Evolutionary conservation across 2,329 filamentous ascomycete species (phyloP).

Genomic region (Colletotrichum liriopes): DNA sequence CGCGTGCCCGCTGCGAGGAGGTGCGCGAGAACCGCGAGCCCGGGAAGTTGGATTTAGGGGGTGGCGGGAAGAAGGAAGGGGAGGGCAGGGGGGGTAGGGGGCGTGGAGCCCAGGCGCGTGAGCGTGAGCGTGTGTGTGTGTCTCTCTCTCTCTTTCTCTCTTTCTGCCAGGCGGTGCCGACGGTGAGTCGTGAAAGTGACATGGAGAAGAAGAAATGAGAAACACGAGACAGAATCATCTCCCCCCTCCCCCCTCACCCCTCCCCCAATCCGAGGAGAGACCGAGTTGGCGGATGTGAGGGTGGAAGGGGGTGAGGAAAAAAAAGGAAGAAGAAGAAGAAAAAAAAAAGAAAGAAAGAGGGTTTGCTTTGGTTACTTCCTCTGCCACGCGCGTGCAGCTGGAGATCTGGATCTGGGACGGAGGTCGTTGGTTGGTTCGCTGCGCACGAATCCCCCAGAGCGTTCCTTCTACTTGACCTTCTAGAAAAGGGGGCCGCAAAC

Average conservation of each 20-base stretch:
- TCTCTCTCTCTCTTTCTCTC: not conserved
- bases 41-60: slow-evolving; percentile 10
- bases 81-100: not conserved
- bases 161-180: not conserved
- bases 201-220: not conserved
- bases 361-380: not conserved
- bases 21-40: not conserved
- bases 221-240: not conserved
- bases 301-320: no score
- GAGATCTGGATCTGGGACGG: not conserved
- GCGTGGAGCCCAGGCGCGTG: not conserved
- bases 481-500: not conserved
- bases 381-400: not conserved
- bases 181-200: slow-evolving; percentile 1
- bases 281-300: not conserved
- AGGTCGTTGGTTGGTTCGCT: not conserved
- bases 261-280: not conserved
- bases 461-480: not conserved
- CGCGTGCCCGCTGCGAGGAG: not conserved
- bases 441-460: not conserved
- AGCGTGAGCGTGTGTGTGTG: not conserved
- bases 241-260: not conserved
- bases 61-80: not conserved
- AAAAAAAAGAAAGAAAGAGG: no score
- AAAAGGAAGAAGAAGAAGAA: no score